These are phyloP conservation scores for Kuraishia ogatae DNA, from an alignment of 805 yeast species.

Conservation along the genomic window DNA sequence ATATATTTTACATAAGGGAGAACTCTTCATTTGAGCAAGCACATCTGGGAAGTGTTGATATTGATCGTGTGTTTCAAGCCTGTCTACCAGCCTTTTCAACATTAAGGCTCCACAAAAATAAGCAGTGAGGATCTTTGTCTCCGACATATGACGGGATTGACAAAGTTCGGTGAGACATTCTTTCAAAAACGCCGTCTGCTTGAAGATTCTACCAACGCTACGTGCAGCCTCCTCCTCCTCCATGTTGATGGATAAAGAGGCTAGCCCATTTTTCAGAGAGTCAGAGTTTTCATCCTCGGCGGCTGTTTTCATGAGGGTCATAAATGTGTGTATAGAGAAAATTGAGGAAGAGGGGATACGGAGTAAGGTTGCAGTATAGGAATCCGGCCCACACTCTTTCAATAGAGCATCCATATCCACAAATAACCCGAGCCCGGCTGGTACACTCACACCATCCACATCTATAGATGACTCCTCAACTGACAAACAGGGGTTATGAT, in stretches of 20 bases:
- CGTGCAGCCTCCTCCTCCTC: not conserved
- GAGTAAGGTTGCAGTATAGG: not conserved
- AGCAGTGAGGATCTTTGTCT: not conserved
- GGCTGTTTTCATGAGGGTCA: not conserved
- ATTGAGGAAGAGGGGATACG: not conserved
- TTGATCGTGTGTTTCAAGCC: not conserved
- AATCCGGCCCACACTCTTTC: not conserved
- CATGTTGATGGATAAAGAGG: not conserved
- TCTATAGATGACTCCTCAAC: not conserved
- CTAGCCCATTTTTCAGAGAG: not conserved
- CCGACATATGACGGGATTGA: not conserved
- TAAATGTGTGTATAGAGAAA: not conserved
- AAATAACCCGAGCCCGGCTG: not conserved
- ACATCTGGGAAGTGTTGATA: not conserved
- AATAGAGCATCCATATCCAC: not conserved
- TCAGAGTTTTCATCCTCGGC: not conserved
- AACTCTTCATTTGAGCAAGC: not conserved
- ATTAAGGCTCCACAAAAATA: not conserved
- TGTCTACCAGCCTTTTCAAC: not conserved
- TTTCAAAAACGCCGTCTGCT: not conserved
- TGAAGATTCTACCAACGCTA: not conserved
- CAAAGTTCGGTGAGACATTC: not conserved
- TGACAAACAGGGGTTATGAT: not conserved
- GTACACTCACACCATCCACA: not conserved
- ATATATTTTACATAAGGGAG: constrained; percentile 8